Percentiles rank a stretch among this genome's conserved stretches.
Evolutionary conservation across 2,329 filamentous ascomycete species (phyloP).

Genomic region (Sporothrix brunneoviolacea): DNA sequence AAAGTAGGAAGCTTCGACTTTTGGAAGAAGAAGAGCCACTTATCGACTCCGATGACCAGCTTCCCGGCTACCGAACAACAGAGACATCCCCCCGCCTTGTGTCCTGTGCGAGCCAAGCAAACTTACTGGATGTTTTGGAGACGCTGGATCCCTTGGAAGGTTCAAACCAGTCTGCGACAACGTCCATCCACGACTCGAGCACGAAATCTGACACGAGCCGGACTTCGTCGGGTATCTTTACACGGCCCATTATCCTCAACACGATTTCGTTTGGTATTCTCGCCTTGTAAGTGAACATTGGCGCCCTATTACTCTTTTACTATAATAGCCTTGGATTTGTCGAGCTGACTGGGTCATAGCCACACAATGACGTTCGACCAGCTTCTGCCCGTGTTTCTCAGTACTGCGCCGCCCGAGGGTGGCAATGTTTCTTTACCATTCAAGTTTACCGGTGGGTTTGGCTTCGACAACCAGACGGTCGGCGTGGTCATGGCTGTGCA

Average conservation of each 20-base stretch:
- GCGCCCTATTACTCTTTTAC: constrained; percentile 16
- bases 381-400: constrained; percentile 85
- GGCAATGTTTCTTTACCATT: constrained; percentile 63
- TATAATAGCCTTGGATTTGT: constrained; percentile 9
- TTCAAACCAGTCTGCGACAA: background rate
- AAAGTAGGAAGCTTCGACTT: constrained; percentile 25
- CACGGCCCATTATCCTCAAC: constrained; percentile 75
- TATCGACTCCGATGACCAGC: constrained; percentile 52
- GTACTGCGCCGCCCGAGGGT: constrained; percentile 49
- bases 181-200: constrained; percentile 2
- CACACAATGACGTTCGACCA: constrained; percentile 97
- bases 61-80: constrained; percentile 62
- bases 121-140: constrained; percentile 28
- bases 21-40: constrained; percentile 53
- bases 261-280: constrained; percentile 88
- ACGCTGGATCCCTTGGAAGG: constrained; percentile 23
- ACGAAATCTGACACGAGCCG: constrained; percentile 13
- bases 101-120: constrained; percentile 18
- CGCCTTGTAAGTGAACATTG: constrained; percentile 69
- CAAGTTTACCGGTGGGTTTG: constrained; percentile 82
- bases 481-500: constrained; percentile 85
- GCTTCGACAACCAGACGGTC: constrained; percentile 73
- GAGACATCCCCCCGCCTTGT: constrained; percentile 30
- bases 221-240: constrained; percentile 53
- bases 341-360: constrained; percentile 39